Base-by-base conservation (phyloP, 345 rosid species). In the Zanthoxylum bungeanum region DNA sequence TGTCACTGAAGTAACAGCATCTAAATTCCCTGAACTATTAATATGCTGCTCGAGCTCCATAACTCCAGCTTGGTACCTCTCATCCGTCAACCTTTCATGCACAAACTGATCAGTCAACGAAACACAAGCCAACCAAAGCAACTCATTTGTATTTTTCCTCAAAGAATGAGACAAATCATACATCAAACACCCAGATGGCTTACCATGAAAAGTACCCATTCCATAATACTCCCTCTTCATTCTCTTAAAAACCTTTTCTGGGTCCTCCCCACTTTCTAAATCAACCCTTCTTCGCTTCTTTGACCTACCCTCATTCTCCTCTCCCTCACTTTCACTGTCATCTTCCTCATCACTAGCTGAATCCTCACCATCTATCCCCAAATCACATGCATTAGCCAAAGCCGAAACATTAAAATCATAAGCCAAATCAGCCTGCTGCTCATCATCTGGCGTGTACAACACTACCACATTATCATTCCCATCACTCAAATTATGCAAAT, bases 21-120 rank as follows among this genome's bases (percentile, higher is more conserved):
- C 96, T 64, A 91, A 77, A 76, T 91, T 95, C 49, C 97, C 94
- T 0, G 87, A 84, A 74, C 94, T 86, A 69, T 87, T 91, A 64
- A 92, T 89, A 49, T 92, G 97, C 71, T 95, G 96, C 81, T 95
- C 98, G 66, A 95, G 98, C 89, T 91, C 99, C 97, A 91, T 95
- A 39, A 93, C 96, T 19, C 96, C 96, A 61, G 89, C 97, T 78
- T 88, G 92, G 70, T 93, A 95, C 88, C 99, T 89, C 80, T 95
- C 98, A 75, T 91, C 97, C 2, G 98, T 91, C 49, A 95, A 67
- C 80, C 96, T 87, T 87, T 91, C 98, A 17, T 95, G 97, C 56
- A 93, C 96, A 69, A 95, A 93, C 80, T 95, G 99, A 82, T 93
- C 98, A 46, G 99, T 86, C 70, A 92, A 78, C 0, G 98, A 89